Evolutionary conservation across 345 rosid genomes (phyloP).

Genomic region (Euphorbia lathyris): DNA sequence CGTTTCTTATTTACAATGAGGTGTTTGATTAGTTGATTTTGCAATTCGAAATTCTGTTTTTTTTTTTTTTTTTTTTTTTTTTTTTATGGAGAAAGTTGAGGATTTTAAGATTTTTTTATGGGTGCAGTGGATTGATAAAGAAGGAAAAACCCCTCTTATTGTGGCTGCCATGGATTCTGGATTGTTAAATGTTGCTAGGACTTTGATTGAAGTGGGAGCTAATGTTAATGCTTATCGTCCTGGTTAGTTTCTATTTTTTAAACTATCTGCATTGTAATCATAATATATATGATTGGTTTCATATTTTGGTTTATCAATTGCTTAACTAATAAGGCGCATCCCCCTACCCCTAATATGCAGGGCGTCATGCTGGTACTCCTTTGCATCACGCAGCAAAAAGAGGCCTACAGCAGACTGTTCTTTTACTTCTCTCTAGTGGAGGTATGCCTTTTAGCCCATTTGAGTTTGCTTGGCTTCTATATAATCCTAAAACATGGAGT

Average conservation of each 20-base stretch:
- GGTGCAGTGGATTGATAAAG: slow-evolving; percentile 40
- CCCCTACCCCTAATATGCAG: slow-evolving; percentile 36
- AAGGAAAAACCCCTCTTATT: slow-evolving; percentile 48
- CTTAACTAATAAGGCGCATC: neutral
- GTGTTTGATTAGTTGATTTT: no score
- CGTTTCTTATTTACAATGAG: no score
- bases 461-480: slow-evolving; percentile 3
- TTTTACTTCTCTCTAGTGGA: slow-evolving; percentile 72
- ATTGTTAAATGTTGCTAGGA: slow-evolving; percentile 23
- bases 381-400: slow-evolving; percentile 94
- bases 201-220: slow-evolving; percentile 38
- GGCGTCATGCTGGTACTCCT: slow-evolving; percentile 83
- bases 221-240: slow-evolving; percentile 89
- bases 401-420: slow-evolving; percentile 71
- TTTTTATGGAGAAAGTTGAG: neutral
- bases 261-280: neutral
- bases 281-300: neutral
- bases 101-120: slow-evolving; percentile 10
- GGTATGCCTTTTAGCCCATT: slow-evolving; percentile 23
- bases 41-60: neutral
- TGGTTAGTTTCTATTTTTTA: slow-evolving; percentile 34
- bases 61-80: neutral
- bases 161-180: slow-evolving; percentile 36
- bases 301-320: neutral
- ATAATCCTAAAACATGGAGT: neutral